Evolutionary conservation across 1,284 basidiomycete genomes (phyloP), one percentile per base, ranked within the genome.

Genomic region (Dichomitus squalens): DNA sequence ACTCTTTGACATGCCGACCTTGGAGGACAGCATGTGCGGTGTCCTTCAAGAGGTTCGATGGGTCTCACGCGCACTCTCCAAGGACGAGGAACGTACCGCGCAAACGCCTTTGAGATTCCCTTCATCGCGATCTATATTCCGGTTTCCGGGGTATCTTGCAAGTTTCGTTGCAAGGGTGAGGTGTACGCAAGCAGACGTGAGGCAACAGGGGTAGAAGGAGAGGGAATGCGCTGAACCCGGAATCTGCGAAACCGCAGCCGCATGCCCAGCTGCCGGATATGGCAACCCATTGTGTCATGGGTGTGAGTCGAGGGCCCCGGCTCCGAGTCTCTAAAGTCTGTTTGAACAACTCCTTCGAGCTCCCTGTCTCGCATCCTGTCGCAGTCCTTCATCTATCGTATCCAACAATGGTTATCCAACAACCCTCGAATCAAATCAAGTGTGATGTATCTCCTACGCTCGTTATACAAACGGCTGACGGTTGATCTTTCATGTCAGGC

Each of bases 1-100:
- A 95, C 94, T 95, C 83, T 95, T 95, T 44, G 93, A 75, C 85
- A 95, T 90, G 38, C 95, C 95, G 66, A 91, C 88, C 79, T 87
- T 91, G 68, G 83, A 82, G 59, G 89, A 92, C 73, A 98, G 76
- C 71, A 93, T 76, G 75, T 95, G 93, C 70, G 95, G 95, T 49
- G 95, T 95, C 69, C 94, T 90, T 71, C 29, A 34, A 38, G 23
- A 34, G 20, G 29, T 20, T 58, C 29, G 39, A 49, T 36, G n/a
- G 55, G 58, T 56, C n/a, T 48, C 34, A 25, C 31, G 18, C 20
- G 25, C 7, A 34, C 40, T n/a, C 27, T 4, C 14, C 27, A 38
- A 40, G 20, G 3, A 44, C 2, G 44, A 23, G 29, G 20, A 43
- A 68, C 79, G 52, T 72, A 92, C 91, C 92, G 87, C 73, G 85